These are phyloP conservation scores for Daldinia eschscholtzii DNA, from an alignment of 2,329 filamentous ascomycete genomes.

Conservation along the genomic window DNA sequence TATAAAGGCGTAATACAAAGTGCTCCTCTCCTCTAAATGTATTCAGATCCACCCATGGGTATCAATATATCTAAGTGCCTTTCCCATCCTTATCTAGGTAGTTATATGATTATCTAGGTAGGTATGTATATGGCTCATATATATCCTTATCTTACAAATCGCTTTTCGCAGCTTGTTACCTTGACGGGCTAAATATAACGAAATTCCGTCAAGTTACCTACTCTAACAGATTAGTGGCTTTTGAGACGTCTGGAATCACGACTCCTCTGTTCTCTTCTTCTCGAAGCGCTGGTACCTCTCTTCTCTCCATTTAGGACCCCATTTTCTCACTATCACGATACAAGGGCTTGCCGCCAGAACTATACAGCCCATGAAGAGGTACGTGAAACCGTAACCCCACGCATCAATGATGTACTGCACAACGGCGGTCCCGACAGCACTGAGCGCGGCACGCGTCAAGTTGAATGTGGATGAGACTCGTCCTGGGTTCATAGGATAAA, in stretches of 20 bases:
- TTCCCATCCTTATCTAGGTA: no score
- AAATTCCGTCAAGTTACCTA: neutral
- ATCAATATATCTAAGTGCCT: no score
- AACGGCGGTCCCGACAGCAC: constrained; percentile 11
- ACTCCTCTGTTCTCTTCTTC: neutral
- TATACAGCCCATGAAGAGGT: constrained; percentile 13
- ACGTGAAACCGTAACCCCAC: constrained; percentile 14
- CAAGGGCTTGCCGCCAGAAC: constrained; percentile 14
- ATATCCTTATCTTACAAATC: no score
- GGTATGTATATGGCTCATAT: no score
- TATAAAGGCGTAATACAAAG: neutral
- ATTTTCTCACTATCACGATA: constrained; percentile 7
- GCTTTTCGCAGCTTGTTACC: no score
- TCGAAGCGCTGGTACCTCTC: constrained; percentile 19
- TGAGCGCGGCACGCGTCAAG: constrained; percentile 11
- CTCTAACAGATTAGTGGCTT: no score
- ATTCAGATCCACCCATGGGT: no score
- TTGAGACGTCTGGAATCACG: neutral
- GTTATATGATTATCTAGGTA: no score
- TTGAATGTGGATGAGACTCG: constrained; percentile 9
- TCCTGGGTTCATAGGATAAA: constrained; percentile 16
- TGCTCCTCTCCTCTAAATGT: no score
- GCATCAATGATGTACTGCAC: constrained; percentile 19
- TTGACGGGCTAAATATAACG: neutral
- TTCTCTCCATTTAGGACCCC: constrained; percentile 13